Percentiles rank a stretch among this genome's conserved stretches.
These are phyloP conservation scores for Trametes coccinea DNA, from an alignment of 768 basidiomycete genomes.

Conservation along the genomic window DNA sequence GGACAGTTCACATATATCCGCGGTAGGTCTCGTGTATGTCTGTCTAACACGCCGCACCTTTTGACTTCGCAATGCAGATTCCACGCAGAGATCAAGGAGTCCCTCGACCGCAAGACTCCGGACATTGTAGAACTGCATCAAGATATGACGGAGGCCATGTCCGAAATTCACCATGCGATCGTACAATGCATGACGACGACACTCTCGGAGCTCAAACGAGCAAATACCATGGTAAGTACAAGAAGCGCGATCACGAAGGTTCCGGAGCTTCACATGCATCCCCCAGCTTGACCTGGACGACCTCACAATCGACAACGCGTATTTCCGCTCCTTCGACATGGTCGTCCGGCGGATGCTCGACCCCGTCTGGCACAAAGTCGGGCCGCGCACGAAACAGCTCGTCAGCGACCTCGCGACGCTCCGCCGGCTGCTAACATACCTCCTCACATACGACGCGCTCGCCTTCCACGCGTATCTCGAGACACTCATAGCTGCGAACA, in stretches of 20 bases:
- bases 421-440: constrained; percentile 76
- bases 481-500: constrained; percentile 70
- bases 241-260: neutral
- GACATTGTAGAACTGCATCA: constrained; percentile 94
- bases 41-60: too few species aligned
- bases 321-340: constrained; percentile 89
- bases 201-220: constrained; percentile 84
- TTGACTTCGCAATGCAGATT: constrained; percentile 56
- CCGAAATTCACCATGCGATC: constrained; percentile 89
- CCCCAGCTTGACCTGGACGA: constrained; percentile 91
- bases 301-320: constrained; percentile 87
- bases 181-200: constrained; percentile 94
- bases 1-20: constrained; percentile 90
- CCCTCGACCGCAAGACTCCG: constrained; percentile 79
- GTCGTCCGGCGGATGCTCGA: constrained; percentile 89
- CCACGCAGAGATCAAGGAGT: constrained; percentile 82
- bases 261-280: neutral
- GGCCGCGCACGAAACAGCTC: constrained; percentile 87
- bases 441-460: constrained; percentile 87
- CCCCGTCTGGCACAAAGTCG: constrained; percentile 96
- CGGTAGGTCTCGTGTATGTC: constrained; percentile 48
- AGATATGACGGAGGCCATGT: constrained; percentile 80
- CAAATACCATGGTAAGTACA: constrained; percentile 63
- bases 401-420: constrained; percentile 86
- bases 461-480: constrained; percentile 92